Conservation (phyloP, 2,329 filamentous ascomycete genomes). For the Aspergillus neotritici region DNA sequence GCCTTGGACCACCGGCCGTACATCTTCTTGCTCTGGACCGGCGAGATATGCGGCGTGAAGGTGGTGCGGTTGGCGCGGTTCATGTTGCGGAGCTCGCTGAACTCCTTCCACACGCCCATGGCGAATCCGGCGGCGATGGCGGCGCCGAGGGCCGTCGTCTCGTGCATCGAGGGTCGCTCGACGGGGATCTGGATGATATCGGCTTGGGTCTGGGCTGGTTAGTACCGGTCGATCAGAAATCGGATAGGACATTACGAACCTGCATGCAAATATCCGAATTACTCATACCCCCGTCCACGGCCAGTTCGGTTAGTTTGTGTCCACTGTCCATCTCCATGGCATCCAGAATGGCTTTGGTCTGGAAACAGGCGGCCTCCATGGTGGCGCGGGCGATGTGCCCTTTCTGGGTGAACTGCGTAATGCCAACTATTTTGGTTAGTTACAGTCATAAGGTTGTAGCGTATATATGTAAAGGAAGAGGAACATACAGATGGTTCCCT, state of each 20-base stretch:
- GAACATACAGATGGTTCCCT: conserved; percentile 70
- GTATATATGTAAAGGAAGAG: background rate
- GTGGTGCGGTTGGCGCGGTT: conserved; percentile 63
- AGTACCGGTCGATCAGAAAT: conserved; percentile 10
- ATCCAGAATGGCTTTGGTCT: conserved; percentile 85
- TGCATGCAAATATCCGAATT: conserved; percentile 88
- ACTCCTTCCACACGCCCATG: conserved; percentile 68
- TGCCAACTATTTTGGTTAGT: conserved; percentile 53
- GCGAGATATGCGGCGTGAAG: conserved; percentile 62
- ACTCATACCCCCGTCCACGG: conserved; percentile 84
- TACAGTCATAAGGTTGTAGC: background rate
- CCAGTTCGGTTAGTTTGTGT: conserved; percentile 66
- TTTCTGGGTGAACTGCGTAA: conserved; percentile 77
- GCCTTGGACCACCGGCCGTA: conserved; percentile 70
- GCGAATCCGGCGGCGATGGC: conserved; percentile 87
- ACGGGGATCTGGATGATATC: conserved; percentile 80
- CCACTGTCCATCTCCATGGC: conserved; percentile 85
- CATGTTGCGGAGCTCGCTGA: conserved; percentile 67
- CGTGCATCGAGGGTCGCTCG: conserved; percentile 78
- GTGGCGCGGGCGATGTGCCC: conserved; percentile 86
- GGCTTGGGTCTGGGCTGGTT: conserved; percentile 61
- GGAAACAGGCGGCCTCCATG: conserved; percentile 85
- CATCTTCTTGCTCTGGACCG: conserved; percentile 55
- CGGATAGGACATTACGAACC: conserved; percentile 33
- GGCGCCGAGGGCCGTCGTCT: conserved; percentile 82